Evolutionary conservation across 305 asterid species (phyloP).

Genomic region (Fraxinus paxiana): DNA sequence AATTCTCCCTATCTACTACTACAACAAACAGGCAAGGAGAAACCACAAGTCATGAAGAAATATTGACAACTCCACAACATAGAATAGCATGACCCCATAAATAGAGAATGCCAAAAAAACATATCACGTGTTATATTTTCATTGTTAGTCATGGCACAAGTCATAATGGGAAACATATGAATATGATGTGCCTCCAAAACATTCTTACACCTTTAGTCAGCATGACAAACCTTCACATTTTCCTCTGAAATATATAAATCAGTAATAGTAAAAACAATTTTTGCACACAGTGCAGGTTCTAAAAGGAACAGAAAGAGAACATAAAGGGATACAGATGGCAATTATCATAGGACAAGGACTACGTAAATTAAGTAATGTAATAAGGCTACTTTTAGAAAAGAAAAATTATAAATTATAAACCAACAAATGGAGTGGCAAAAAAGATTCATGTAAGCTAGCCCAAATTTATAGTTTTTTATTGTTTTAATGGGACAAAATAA

Average conservation of each 20-base stretch:
- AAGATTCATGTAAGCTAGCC: neutral
- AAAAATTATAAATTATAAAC: neutral
- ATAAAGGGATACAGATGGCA: neutral
- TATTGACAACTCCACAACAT: neutral
- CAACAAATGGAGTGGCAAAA: neutral
- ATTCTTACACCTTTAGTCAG: neutral
- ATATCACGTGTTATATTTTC: neutral
- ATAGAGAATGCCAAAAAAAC: neutral
- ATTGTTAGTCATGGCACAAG: neutral
- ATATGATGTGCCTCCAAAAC: neutral
- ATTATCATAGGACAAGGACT: neutral
- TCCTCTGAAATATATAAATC: neutral
- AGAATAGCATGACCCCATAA: neutral
- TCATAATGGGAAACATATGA: neutral
- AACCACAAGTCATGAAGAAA: neutral
- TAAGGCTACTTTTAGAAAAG: neutral
- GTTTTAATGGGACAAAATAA: neutral
- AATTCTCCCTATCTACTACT: neutral
- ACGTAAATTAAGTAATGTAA: neutral
- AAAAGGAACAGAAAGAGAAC: neutral
- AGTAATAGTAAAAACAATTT: neutral
- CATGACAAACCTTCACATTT: neutral
- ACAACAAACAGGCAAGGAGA: neutral
- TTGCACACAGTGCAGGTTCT: neutral
- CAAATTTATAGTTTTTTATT: neutral